Base-by-base conservation (phyloP, 176 grass and related monocot species). In the Leersia perrieri region DNA sequence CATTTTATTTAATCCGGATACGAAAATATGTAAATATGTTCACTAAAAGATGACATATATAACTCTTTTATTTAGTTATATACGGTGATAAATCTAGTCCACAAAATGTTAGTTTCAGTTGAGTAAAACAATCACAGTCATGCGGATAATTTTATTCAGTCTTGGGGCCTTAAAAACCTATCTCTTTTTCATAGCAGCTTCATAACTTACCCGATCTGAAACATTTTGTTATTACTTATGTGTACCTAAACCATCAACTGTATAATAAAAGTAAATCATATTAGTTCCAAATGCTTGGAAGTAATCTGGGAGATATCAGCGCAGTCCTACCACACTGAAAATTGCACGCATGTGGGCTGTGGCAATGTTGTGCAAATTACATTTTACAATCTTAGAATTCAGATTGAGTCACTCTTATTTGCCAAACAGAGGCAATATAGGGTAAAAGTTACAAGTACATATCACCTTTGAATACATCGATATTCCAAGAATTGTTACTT, bases 11-110 rank as follows among this genome's bases (percentile, higher is more conserved):
- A 3, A 55, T 15, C 41, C 63, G 14, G 51, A 42, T 60, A 20
- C 60, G 53, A 77, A 38, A 70, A 11, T 31, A 63, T 55, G 28
- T 20, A 34, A 63, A 63, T 30, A 47, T 28, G 35, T 70, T 34
- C 9, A 30, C 66, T 76, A 60, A 32, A 22, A 53, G 9, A 44
- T 22, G 10, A 28, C 11, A 45, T 45, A 66, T 44, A 67, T 38
- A 80, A 68, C 31, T 78, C 38, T 68, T 66, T 2, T 29, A 60
- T 32, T 73, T 74, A n/a, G 55, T 80, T 74, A 22, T 42, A 68
- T 57, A 9, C 25, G 58, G 20, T 25, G 20, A 73, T 25, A 22
- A 25, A 77, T 30, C 8, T 70, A 28, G 25, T 69, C 36, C 36
- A 62, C 28, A 63, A 64, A 47, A 51, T 76, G 20, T n/a, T 47